Conservation (phyloP, 202 grass and related monocot species). For the Schoenoplectus tabernaemontani region DNA sequence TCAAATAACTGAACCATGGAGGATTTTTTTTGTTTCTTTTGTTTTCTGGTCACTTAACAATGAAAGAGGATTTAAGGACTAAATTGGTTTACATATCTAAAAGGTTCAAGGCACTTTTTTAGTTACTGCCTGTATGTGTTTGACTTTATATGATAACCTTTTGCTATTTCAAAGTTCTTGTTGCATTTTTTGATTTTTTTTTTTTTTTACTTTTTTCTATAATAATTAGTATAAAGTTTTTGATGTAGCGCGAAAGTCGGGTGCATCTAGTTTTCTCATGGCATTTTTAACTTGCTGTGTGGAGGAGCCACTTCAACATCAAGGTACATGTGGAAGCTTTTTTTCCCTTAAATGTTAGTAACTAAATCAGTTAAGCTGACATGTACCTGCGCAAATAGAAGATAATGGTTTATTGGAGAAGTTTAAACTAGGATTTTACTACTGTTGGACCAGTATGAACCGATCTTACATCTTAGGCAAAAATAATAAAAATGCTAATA, state of each 20-base stretch:
- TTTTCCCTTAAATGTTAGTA: neutral
- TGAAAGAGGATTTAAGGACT: neutral
- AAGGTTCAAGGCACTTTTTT: neutral
- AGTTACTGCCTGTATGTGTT: neutral
- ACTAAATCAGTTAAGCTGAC: neutral
- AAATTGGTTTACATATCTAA: neutral
- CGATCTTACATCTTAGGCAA: neutral
- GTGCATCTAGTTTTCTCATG: conserved; percentile 49
- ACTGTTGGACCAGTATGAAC: neutral
- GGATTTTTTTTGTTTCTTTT: neutral
- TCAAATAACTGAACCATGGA: neutral
- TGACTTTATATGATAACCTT: neutral
- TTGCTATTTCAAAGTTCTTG: neutral
- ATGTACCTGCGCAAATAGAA: conserved; percentile 1
- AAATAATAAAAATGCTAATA: neutral
- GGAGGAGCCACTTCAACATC: conserved; percentile 61
- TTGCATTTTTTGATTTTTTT: neutral
- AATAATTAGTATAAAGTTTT: conserved; percentile 28
- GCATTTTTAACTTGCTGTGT: conserved; percentile 64
- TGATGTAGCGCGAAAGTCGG: conserved; percentile 45
- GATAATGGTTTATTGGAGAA: neutral
- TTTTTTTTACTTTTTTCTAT: conserved; percentile 3
- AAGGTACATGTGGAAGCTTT: conserved; percentile 31
- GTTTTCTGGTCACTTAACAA: neutral
- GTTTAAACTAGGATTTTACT: neutral